A percentile compares a stretch with the other conserved stretches of the same genome.
These are phyloP conservation scores for Trichophyton schoenleinii DNA, from an alignment of 2,329 filamentous ascomycete genomes.

Conservation along the genomic window DNA sequence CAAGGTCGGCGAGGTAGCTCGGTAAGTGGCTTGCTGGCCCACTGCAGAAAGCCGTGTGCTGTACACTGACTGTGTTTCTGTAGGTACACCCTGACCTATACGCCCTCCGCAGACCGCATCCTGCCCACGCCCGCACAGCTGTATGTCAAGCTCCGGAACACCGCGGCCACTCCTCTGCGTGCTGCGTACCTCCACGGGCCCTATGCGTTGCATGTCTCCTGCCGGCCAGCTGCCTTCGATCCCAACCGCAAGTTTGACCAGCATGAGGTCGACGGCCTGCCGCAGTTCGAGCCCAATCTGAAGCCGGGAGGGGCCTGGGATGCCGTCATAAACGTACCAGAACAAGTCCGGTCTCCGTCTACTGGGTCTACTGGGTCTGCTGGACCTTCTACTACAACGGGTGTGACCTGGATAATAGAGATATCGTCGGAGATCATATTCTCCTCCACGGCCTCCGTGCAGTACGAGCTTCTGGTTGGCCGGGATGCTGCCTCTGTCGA, in stretches of 20 bases:
- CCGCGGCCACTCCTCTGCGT: conserved; percentile 74
- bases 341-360: conserved; percentile 40
- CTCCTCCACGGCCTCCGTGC: conserved; percentile 73
- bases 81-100: conserved; percentile 77
- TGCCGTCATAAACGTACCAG: conserved; percentile 66
- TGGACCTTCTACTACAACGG: conserved; percentile 14
- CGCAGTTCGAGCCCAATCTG: conserved; percentile 90
- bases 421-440: conserved; percentile 89
- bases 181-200: conserved; percentile 94
- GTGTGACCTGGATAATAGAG: conserved; percentile 78
- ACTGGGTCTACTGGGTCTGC: conserved; percentile 18
- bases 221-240: conserved; percentile 71
- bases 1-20: conserved; percentile 86
- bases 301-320: conserved; percentile 86
- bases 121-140: conserved; percentile 71
- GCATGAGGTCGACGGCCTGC: conserved; percentile 58
- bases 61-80: background rate
- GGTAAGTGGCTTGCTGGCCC: conserved; percentile 38
- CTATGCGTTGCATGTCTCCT: conserved; percentile 77
- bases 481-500: conserved; percentile 74
- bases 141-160: conserved; percentile 81
- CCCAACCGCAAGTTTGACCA: conserved; percentile 66
- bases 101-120: conserved; percentile 75
- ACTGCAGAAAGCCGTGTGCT: background rate
- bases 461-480: conserved; percentile 75